Evolutionary conservation across 176 grass and related monocot genomes (phyloP), one percentile per base, ranked within the genome.

Genomic region (Cymbopogon citratus): DNA sequence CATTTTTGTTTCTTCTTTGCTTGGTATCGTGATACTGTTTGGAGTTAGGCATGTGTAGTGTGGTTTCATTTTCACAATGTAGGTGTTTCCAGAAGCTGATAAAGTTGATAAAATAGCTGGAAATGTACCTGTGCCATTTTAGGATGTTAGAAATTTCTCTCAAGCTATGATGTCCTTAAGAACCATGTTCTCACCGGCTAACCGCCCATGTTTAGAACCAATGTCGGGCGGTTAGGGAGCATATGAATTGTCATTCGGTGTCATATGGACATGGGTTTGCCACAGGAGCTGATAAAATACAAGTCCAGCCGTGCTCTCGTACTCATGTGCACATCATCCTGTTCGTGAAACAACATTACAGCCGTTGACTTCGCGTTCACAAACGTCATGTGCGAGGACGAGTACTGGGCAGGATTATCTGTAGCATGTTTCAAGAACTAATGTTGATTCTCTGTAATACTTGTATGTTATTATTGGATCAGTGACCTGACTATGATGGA

Each of bases 141-240:
- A 1, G 25, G 3, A 7, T 33, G 31, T 33, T 1, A 51, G 40
- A 14, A 26, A 69, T 49, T 60, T 76, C 5, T 18, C 31, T 2
- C 0, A 6, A 29, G 3, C 12, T 68, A 21, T 38, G n/a, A 0
- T 31, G 0, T 12, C 33, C 45, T 1, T 0, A 49, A 49, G 1
- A 51, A 54, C 51, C 49, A 52, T 52, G 5, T 52, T 52, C 49
- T 21, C 18, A 21, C 3, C 49, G 5, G 5, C 24, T 12, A 7
- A 25, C 33, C 11, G 26, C 6, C 6, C 73, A 87, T 77, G 79
- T 66, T 63, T 73, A 23, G 36, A 60, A 56, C 23, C 59, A 10
- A 4, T 60, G 78, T 36, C 45, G 13, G 36, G 85, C 34, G 0
- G 81, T 79, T 88, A 15, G 61, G 69, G n/a, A 69, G 27, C 86